phyloP scores from a whole-genome alignment of 176 grass and related monocot genomes.

The Eremochloa ophiuroides region DNA sequence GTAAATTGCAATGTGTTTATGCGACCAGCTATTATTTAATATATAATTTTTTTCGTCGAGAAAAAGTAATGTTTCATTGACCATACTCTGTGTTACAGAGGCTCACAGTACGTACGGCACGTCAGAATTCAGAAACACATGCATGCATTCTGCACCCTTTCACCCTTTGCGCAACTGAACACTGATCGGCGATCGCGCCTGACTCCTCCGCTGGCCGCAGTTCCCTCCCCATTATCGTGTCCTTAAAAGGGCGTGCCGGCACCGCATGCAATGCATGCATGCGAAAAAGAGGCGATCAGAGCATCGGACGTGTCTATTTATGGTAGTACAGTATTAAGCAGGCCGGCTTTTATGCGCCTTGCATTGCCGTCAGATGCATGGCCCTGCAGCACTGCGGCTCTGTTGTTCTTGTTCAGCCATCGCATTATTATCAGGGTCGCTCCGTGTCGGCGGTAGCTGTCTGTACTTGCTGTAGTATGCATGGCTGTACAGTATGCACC shows the following conservation, averaged over 20 bases:
- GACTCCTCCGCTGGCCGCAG: not conserved
- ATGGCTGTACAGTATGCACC: no score
- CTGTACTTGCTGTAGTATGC: constrained; percentile 10
- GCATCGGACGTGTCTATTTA: constrained; percentile 17
- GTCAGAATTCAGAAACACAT: not conserved
- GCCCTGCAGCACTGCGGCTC: not conserved
- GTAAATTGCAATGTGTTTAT: no score
- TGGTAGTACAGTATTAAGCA: not conserved
- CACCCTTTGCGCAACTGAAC: not conserved
- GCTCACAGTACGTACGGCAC: not conserved
- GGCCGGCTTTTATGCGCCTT: constrained; percentile 11
- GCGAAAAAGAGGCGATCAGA: not conserved
- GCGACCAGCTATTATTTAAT: no score
- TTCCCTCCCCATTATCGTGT: not conserved
- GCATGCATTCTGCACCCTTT: not conserved
- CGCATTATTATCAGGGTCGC: not conserved
- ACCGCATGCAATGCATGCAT: constrained; percentile 13
- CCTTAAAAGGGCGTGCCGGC: constrained; percentile 25
- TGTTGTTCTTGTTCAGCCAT: not conserved
- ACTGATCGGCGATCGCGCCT: not conserved
- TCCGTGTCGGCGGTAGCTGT: not conserved
- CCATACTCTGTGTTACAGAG: not conserved
- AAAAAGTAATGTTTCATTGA: no score
- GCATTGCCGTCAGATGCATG: not conserved
- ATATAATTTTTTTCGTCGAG: no score